Base-by-base conservation (phyloP, 2,329 filamentous ascomycete genomes). In the Penicillium decumbens region DNA sequence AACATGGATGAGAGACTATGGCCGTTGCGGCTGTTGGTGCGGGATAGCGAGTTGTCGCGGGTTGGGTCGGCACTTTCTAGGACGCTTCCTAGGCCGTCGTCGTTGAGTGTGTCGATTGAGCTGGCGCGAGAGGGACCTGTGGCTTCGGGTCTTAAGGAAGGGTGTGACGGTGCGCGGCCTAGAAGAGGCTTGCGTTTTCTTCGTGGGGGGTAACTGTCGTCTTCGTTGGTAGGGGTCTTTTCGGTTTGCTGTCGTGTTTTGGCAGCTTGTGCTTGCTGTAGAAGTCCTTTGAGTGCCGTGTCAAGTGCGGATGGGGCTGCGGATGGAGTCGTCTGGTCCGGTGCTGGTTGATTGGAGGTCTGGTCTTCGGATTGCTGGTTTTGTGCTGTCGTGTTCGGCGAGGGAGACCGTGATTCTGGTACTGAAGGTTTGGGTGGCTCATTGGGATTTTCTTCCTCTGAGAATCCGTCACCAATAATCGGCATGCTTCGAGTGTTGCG, bases 31-130 rank as follows among this genome's bases (percentile, higher is more conserved):
- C 59, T 64, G 45, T 62, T 62, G 20, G 53, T 65, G 41, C 53
- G 59, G 35, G 59, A 59, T 20, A 59, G 41, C 8, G 59, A 60
- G n/a, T 54, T 61, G 23, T 57, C 58, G 25, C 57, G 45, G 4
- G 53, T 58, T 12, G 45, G 52, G 3, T 54, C 45, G 4, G 45
- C 47, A 39, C 64, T 68, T 15, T 72, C 69, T 18, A 70, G 53
- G 24, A 63, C 62, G 32, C 65, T 69, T 30, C 70, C 67, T 32
- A 68, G 67, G 8, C 71, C 70, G 41, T 72, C 70, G 50, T 73
- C 67, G 51, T 77, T 76, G 8, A 77, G 62, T 23, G 74, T 76
- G 51, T 77, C 75, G 47, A 77, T 70, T n/a, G 74, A 77, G 59
- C 73, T 75, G 25, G 75, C 75, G 30, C 75, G 72, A 4, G 74